Percentiles rank a stretch among this genome's conserved stretches.
Conservation (phyloP, 139 green algal genomes). For the Tetradesmus lagerheimii region DNA sequence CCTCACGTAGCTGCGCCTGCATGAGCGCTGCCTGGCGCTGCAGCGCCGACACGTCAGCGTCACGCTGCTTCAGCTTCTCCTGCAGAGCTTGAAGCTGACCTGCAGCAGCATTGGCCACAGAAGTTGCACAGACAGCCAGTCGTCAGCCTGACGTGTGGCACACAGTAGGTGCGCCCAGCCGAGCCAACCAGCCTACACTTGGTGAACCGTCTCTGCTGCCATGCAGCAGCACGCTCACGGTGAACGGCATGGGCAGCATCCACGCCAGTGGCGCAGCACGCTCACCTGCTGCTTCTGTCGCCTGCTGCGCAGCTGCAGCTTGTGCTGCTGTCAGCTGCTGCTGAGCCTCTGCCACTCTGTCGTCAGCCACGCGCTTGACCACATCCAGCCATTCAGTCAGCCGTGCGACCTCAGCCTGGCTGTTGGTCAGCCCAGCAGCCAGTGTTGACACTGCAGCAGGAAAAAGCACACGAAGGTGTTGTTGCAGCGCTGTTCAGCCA, state of each 20-base stretch:
- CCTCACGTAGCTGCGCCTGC: constrained; percentile 31
- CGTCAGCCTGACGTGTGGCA: too few species aligned
- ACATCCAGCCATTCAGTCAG: constrained; percentile 31
- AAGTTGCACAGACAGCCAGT: too few species aligned
- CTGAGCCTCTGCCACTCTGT: constrained; percentile 17
- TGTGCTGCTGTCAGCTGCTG: background rate
- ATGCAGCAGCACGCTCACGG: background rate
- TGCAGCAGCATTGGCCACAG: constrained; percentile 12
- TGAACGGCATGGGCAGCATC: background rate
- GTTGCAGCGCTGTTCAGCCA: too few species aligned
- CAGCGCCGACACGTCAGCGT: constrained; percentile 1
- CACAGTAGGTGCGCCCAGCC: too few species aligned
- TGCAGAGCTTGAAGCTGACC: background rate
- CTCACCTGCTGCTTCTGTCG: background rate
- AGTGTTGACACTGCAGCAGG: constrained; percentile 7
- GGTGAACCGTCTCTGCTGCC: too few species aligned
- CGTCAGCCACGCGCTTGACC: constrained; percentile 31
- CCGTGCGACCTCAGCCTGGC: background rate
- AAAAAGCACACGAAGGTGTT: too few species aligned
- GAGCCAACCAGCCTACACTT: too few species aligned
- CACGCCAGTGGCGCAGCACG: background rate
- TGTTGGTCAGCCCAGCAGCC: background rate
- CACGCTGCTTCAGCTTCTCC: constrained; percentile 9
- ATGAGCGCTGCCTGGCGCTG: constrained; percentile 22
- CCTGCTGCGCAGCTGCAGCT: background rate